Evolutionary conservation across 139 green algal species (phyloP), one percentile per base, ranked within the genome.

Genomic region (Axilococcus clingmanii): DNA sequence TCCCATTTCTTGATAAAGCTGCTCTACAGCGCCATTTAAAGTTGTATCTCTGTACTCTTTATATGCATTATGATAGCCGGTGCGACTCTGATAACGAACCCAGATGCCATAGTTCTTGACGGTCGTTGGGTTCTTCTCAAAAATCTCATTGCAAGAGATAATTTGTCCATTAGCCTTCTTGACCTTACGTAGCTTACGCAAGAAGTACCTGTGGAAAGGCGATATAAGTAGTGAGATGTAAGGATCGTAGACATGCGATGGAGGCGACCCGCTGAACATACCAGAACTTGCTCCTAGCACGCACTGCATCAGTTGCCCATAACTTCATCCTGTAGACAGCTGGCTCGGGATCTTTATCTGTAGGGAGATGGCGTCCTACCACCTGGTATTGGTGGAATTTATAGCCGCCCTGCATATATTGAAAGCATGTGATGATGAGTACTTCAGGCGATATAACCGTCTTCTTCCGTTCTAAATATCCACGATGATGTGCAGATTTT

Each of bases 81-180:
- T 98, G 37, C 93, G 83, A 3, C 82, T 94, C 71, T 94, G 78
- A 77, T 96, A 96, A 35, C 93, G 88, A 40, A 99, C 77, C 93
- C 93, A 99, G 50, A 99, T 81, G 63, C 91, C 93, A 74, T 84
- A 99, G 84, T 99, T 99, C 83, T 97, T 97, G 30, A 95, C 75
- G 3, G 77, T 94, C 28, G 91, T 97, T 40, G 88, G 81, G 66
- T 87, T 81, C 66, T 79, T 79, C 84, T 98, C 92, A 55, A 94
- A 94, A 65, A 99, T 99, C 86, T 99, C 93, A 65, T 94, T 98
- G 64, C 72, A 69, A 22, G 91, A 71, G 14, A 99, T 52, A 60
- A 99, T 86, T 78, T 99, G 93, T 37, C 93, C 93, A 75, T 99
- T 94, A 43, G 89, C 81, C 84, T 97, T 98, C 93, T 99, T 99